A percentile compares a stretch with the other conserved stretches of the same genome.
Evolutionary conservation across 192 early-diverging fungal genomes (phyloP).

Genomic region (Coemansia sp.): DNA sequence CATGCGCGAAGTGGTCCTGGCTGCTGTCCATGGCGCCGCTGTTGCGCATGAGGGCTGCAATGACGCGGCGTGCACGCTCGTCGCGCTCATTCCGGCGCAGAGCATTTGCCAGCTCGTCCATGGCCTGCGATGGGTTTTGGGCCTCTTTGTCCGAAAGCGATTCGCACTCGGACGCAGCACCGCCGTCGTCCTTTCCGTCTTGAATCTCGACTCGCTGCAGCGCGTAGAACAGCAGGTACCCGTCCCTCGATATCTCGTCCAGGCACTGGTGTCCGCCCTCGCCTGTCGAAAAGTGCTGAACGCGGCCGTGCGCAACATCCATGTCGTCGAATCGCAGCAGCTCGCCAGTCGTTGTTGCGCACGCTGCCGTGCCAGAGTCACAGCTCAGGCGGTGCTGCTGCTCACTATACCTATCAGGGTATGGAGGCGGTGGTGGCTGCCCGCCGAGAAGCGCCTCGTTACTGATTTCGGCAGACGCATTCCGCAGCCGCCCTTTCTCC

Average conservation of each 20-base stretch:
- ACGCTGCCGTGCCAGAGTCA: neutral
- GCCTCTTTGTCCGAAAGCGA: neutral
- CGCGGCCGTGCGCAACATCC: constrained; percentile 46
- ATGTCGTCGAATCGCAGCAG: constrained; percentile 61
- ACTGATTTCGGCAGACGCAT: neutral
- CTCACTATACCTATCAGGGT: neutral
- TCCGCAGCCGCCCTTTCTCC: neutral
- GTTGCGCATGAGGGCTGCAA: constrained; percentile 8
- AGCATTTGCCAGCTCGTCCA: constrained; percentile 20
- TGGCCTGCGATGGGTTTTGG: constrained; percentile 10
- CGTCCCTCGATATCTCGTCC: constrained; percentile 54
- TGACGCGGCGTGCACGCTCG: constrained; percentile 1
- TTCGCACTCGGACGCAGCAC: neutral
- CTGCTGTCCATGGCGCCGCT: constrained; percentile 4
- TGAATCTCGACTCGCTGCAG: constrained; percentile 43
- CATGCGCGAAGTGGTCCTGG: neutral
- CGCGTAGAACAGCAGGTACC: constrained; percentile 67
- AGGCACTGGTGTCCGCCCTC: constrained; percentile 43
- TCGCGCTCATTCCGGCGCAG: constrained; percentile 18
- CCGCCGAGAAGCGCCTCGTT: neutral
- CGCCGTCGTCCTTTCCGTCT: constrained; percentile 6
- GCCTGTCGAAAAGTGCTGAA: constrained; percentile 32
- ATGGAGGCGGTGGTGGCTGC: neutral
- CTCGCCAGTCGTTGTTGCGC: constrained; percentile 17
- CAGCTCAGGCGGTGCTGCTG: constrained; percentile 1